phyloP scores from a whole-genome alignment of 2,329 filamentous ascomycete species.

The Graphium sp. region DNA sequence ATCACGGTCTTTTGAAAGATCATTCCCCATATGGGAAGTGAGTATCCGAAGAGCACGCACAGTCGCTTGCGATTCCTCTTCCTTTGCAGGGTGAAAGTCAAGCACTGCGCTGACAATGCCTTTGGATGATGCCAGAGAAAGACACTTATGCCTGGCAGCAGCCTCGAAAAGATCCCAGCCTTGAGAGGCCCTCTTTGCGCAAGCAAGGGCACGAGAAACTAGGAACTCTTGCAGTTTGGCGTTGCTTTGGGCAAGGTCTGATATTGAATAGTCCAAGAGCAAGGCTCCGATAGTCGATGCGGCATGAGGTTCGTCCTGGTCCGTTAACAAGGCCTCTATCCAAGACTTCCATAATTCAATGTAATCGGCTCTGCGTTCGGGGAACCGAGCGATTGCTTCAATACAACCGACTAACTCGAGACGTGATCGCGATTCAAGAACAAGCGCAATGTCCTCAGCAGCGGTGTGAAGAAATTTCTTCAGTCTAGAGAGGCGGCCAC shows the following conservation, averaged over 20 bases:
- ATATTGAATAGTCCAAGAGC: conserved; percentile 24
- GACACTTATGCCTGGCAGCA: conserved; percentile 21
- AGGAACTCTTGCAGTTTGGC: conserved; percentile 29
- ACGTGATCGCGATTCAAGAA: conserved; percentile 50
- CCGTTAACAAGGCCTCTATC: conserved; percentile 20
- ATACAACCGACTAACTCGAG: conserved; percentile 50
- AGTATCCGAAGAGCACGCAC: conserved; percentile 31
- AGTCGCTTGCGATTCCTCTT: conserved; percentile 11
- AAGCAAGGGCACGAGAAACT: conserved; percentile 18
- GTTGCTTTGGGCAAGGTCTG: conserved; percentile 18
- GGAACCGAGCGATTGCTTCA: conserved; percentile 30
- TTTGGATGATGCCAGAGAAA: conserved; percentile 17
- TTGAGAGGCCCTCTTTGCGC: conserved; percentile 14
- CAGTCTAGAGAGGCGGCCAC: too few species aligned
- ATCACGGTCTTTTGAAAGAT: conserved; percentile 25
- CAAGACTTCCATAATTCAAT: conserved; percentile 26
- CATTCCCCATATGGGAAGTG: conserved; percentile 22
- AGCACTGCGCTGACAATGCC: conserved; percentile 18
- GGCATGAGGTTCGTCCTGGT: conserved; percentile 11
- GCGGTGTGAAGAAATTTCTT: conserved; percentile 4
- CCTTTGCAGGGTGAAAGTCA: conserved; percentile 12
- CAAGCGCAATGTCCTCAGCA: conserved; percentile 12
- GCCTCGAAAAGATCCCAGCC: conserved; percentile 30
- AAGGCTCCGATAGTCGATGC: conserved; percentile 23
- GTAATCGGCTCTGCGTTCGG: conserved; percentile 18